Percentiles rank a stretch among this genome's conserved stretches.
Conservation (phyloP, 2,329 filamentous ascomycete species). For the Chaetomiaceae sp. region DNA sequence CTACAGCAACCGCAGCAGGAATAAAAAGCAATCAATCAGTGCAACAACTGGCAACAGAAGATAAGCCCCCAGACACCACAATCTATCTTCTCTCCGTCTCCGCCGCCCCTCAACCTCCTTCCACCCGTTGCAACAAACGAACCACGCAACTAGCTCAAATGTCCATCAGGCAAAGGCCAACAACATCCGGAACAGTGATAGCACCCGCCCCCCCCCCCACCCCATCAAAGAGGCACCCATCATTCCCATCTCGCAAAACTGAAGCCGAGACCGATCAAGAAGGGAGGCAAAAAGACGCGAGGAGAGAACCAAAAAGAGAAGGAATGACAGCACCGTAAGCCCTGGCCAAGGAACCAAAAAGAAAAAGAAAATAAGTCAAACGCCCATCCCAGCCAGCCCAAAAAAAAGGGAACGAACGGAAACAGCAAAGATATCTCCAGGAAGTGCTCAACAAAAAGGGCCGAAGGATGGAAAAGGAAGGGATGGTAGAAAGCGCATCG, state of each 20-base stretch:
- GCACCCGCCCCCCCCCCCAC: background rate
- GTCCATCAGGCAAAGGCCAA: too few relatives aligned
- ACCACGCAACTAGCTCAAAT: background rate
- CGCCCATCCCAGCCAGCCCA: background rate
- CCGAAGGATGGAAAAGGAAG: too few relatives aligned
- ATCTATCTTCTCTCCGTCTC: background rate
- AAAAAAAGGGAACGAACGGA: background rate
- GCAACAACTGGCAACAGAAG: background rate
- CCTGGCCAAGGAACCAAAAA: too few relatives aligned
- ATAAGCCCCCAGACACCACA: background rate
- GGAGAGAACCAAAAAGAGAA: too few relatives aligned
- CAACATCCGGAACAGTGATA: background rate
- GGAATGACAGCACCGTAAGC: too few relatives aligned
- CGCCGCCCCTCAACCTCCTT: background rate
- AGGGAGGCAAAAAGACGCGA: too few relatives aligned
- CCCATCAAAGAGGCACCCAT: too few relatives aligned
- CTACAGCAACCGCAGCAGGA: conserved; percentile 2
- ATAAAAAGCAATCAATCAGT: background rate
- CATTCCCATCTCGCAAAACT: too few relatives aligned
- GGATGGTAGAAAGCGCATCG: background rate
- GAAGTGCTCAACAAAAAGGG: background rate
- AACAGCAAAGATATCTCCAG: background rate
- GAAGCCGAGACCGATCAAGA: too few relatives aligned
- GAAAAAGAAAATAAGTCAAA: background rate
- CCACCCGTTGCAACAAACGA: background rate